Evolutionary conservation across 1,139 yeast genomes (phyloP), one percentile per base, ranked within the genome.

Genomic region (Diutina pseudorugosa): DNA sequence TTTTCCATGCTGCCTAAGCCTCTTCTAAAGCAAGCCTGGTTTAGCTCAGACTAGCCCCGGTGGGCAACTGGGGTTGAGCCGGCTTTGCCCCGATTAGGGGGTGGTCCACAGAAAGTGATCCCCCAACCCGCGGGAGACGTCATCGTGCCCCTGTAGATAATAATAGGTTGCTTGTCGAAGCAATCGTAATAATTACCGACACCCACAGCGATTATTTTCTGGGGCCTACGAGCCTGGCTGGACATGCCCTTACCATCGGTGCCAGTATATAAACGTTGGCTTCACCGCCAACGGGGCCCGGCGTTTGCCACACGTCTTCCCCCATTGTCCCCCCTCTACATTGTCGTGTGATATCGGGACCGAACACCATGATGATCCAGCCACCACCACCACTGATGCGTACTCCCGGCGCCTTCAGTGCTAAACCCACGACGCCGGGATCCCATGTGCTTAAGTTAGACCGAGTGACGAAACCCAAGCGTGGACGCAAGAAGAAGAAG

Each of bases 401-500:
- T 30, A 14, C 36, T 14, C 14, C 36, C 14, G 36, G 36, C 11
- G 36, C 36, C 36, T 30, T 30, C 36, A 30, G n/a, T 14, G 36
- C 36, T 30, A 30, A 30, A 14, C 14, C 36, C 36, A 30, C 36
- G 14, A 40, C 42, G 6, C 42, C 42, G 2, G 42, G 42, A 7
- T 18, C 25, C 25, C 25, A 19, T 20, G 25, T 42, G 14, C 23
- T 42, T 7, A 45, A 45, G 49, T 18, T 40, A 8, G 42, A 40
- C 42, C 18, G 20, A n/a, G 40, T 45, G 7, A 25, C 40, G 40
- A 45, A 45, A 19, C 49, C 49, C 36, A 45, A 45, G 40, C 36
- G 49, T 1, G 49, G 49, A 8, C 40, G 49, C 41, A 45, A 45
- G 40, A 45, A 45, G 49, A 45, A 25, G 40, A 14, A 7, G 20